Conservation (phyloP, 306 rosid genomes). For the Ziziphus jujuba region DNA sequence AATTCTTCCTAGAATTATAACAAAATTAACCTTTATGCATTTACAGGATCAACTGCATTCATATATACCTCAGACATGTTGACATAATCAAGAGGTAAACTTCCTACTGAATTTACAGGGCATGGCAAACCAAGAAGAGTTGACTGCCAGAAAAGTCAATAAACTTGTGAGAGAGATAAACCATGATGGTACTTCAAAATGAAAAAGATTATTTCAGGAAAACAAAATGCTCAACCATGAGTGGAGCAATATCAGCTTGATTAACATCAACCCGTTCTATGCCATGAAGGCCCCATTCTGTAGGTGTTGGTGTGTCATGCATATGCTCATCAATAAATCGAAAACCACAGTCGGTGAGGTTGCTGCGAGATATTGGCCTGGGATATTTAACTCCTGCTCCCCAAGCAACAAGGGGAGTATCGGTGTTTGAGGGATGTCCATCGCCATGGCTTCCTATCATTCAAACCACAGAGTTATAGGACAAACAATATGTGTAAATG, state of each 20-base stretch:
- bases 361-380: conserved; percentile 61
- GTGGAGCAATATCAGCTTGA: conserved; percentile 93
- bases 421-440: conserved; percentile 93
- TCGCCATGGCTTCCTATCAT: conserved; percentile 87
- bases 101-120: conserved; percentile 87
- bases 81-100: conserved; percentile 73
- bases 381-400: conserved; percentile 90
- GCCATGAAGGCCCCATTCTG: conserved; percentile 77
- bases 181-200: conserved; percentile 13
- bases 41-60: not conserved
- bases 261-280: conserved; percentile 92
- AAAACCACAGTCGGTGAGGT: conserved; percentile 67
- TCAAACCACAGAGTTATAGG: conserved; percentile 18
- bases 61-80: conserved; percentile 57
- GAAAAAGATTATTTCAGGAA: conserved; percentile 9
- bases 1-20: not conserved
- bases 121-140: conserved; percentile 83
- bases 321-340: conserved; percentile 79
- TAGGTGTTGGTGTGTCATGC: conserved; percentile 77
- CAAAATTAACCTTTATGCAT: not conserved
- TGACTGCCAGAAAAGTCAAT: conserved; percentile 57
- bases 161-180: conserved; percentile 36
- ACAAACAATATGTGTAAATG: conserved; percentile 18
- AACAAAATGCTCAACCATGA: conserved; percentile 57
- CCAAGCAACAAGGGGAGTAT: conserved; percentile 95